These are phyloP conservation scores for Corchorus capsularis DNA, from an alignment of 345 rosid genomes.

Conservation along the genomic window DNA sequence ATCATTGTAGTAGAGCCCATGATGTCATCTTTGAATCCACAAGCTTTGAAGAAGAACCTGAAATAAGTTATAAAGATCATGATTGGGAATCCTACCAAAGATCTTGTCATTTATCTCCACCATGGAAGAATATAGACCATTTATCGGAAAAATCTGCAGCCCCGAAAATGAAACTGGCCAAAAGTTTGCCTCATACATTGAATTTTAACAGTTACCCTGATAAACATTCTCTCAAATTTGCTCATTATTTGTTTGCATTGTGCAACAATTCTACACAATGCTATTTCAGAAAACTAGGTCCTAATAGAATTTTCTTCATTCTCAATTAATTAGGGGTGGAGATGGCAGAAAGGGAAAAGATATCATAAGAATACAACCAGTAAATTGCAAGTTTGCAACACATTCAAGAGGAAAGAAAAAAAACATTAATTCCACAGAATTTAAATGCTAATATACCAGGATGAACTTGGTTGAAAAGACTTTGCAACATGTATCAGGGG, in stretches of 20 bases:
- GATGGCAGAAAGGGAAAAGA: neutral
- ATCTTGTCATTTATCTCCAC: neutral
- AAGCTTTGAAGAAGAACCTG: constrained; percentile 82
- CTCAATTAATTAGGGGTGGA: neutral
- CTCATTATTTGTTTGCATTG: neutral
- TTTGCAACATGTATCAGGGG: neutral
- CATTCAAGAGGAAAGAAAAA: neutral
- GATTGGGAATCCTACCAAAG: neutral
- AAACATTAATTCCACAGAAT: neutral
- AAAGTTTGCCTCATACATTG: neutral
- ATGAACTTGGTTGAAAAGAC: neutral
- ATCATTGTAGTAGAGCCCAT: constrained; percentile 88
- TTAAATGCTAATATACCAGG: neutral
- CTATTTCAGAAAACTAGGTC: neutral
- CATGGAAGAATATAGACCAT: constrained; percentile 6
- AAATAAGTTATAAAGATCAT: constrained; percentile 6
- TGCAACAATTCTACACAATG: neutral
- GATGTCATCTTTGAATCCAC: constrained; percentile 84
- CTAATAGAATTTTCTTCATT: neutral
- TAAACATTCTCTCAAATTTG: neutral
- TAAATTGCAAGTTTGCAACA: neutral
- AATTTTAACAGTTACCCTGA: neutral
- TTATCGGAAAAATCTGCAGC: neutral
- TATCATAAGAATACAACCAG: neutral
- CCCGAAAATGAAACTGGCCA: neutral